Evolutionary conservation across 208 protist genomes (phyloP), one percentile per base, ranked within the genome.

Genomic region (Tritrichomonas foetus): DNA sequence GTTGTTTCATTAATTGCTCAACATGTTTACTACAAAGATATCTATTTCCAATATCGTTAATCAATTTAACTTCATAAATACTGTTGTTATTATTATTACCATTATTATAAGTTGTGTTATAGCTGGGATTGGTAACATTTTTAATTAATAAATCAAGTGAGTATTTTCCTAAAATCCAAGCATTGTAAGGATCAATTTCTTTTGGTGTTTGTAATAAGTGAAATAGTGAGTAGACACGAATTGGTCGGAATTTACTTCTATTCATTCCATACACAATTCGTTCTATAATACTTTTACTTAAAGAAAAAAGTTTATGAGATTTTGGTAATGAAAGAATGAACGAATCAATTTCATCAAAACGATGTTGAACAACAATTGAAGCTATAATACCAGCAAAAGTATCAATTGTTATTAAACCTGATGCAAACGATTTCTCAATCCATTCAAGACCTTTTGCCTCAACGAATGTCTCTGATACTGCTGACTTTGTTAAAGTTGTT

Each of bases 171-270:
- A 89, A 30, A 1, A 89, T 89, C 9, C 22, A 89, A 20, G 47
- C 41, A 61, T 89, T 89, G 47, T 89, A 89, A 89, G 78, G 78
- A 57, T 89, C 78, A 0, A 89, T 27, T 55, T 61, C 41, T 61
- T 89, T 57, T 20, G 41, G 47, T 9, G 39, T 25, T 39, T 89
- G 27, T 3, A 57, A 57, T 13, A 53, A 89, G 25, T 44, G 78
- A 36, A 39, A 89, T n/a, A 89, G 33, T n/a, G 47, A 57, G 36
- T 89, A 57, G 25, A 49, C 41, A 14, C 78, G 41, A 22, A 89
- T 89, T 16, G 78, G 78, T 39, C 30, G 25, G 47, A 57, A 57
- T 89, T 57, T 89, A 2, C 16, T 33, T 27, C 41, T 16, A 57
- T 39, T 53, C 16, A 27, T 89, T 20, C 78, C 78, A 30, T 89